Evolutionary conservation across 371 early-diverging fungal genomes (phyloP), one percentile per base, ranked within the genome.

Genomic region (Dinochytrium kinnereticum): DNA sequence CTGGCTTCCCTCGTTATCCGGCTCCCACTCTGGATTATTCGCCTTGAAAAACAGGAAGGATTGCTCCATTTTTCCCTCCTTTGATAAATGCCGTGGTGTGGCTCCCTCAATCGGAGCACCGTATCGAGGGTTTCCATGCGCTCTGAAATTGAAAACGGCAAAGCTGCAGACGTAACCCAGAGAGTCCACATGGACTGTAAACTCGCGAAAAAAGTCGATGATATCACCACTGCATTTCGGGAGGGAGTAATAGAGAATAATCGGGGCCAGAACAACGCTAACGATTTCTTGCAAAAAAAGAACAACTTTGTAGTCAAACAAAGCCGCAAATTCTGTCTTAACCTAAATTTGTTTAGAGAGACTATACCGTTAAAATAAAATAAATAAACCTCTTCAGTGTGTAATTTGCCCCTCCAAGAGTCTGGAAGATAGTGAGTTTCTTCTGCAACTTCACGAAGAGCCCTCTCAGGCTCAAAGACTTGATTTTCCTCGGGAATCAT

Each of bases 41-140:
- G 92, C 94, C 86, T 98, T 96, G 81, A 98, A 98, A 70, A 92
- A 93, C 68, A 98, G 57, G 74, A 98, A 93, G 17, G 95, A 95
- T 82, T 93, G 93, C 79, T 98, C 98, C 97, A 98, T 96, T 81
- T 98, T 98, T 39, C 95, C 97, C 57, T 94, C 89, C 49, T 94
- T 93, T 5, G 94, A 92, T 19, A 90, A 70, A 71, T 85, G 85
- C 37, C 91, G 87, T 10, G 87, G 90, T 64, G 88, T 88, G 2
- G 85, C 80, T 0, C 82, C 83, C 1, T 86, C 82, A 1, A 86
- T 83, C 0, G 92, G 93, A 0, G 93, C 95, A 0, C 95, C 94
- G 73, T 93, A 94, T 80, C 85, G 72, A 17, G 57, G 87, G 76
- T 95, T 94, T 0, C 96, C 96, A 75, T 96, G 92, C 38, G 89